These are phyloP conservation scores for Fomitiporia mediterranea DNA, from an alignment of 1,284 basidiomycete genomes.

Conservation along the genomic window DNA sequence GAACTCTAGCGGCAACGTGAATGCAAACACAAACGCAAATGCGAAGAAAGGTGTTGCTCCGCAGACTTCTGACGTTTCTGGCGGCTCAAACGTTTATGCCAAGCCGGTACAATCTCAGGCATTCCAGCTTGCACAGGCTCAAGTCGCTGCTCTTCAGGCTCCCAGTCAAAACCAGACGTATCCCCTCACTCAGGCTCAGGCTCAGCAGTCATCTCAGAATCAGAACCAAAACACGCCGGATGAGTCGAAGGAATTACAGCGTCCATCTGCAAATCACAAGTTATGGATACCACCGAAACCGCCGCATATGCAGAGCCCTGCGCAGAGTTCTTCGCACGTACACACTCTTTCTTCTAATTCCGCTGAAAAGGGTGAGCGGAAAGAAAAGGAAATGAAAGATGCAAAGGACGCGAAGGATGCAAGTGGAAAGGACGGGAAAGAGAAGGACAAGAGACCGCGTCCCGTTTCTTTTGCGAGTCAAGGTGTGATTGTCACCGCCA, in stretches of 20 bases:
- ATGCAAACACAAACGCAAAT: neutral
- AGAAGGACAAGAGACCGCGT: conserved; percentile 8
- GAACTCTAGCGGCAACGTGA: neutral
- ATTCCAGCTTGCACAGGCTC: conserved; percentile 7
- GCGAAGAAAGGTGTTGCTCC: neutral
- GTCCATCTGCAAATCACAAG: conserved; percentile 7
- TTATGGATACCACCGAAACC: conserved; percentile 21
- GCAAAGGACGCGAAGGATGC: conserved; percentile 4
- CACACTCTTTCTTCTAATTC: neutral
- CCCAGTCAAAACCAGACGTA: neutral
- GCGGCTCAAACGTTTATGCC: neutral
- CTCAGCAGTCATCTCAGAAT: conserved; percentile 2
- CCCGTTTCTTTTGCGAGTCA: conserved; percentile 10
- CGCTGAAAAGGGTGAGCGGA: neutral
- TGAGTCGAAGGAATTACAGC: neutral
- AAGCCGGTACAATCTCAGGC: neutral
- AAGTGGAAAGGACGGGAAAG: conserved; percentile 3
- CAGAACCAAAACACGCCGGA: neutral
- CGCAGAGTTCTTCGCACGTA: neutral
- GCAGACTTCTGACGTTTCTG: neutral
- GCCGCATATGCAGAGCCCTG: conserved; percentile 18
- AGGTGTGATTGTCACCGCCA: neutral
- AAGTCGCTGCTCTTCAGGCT: neutral
- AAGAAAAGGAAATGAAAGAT: conserved; percentile 8
- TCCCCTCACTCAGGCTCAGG: neutral